Conservation (phyloP, 257 asterid genomes). For the Penstemon barbatus region DNA sequence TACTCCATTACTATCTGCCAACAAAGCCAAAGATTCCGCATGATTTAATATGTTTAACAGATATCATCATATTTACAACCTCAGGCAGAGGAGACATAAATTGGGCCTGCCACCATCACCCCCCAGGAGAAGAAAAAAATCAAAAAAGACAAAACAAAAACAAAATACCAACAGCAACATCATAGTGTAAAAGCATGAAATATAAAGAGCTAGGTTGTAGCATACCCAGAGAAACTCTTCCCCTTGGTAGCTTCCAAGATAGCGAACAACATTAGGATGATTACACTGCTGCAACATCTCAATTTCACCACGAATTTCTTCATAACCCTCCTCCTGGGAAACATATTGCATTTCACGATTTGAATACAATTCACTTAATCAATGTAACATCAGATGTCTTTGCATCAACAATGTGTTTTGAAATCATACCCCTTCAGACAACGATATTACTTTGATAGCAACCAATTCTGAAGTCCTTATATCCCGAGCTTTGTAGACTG, state of each 20-base stretch:
- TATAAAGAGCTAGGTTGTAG: constrained; percentile 15
- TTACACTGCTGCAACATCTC: constrained; percentile 99
- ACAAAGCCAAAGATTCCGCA: constrained; percentile 31
- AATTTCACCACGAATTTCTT: constrained; percentile 94
- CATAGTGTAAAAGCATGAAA: constrained; percentile 6
- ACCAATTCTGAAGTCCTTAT: constrained; percentile 84
- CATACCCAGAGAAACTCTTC: constrained; percentile 98
- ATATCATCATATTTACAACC: constrained; percentile 21
- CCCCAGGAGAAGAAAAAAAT: constrained; percentile 13
- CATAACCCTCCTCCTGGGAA: constrained; percentile 95
- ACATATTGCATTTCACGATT: constrained; percentile 21
- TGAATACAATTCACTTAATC: constrained; percentile 8
- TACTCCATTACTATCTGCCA: constrained; percentile 99
- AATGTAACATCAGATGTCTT: constrained; percentile 10
- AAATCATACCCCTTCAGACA: constrained; percentile 86
- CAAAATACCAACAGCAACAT: constrained; percentile 1
- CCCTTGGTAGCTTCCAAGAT: constrained; percentile 97
- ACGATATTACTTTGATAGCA: constrained; percentile 95
- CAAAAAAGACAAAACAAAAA: no score
- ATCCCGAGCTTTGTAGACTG: constrained; percentile 97
- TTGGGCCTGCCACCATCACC: constrained; percentile 14
- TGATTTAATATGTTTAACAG: constrained; percentile 15
- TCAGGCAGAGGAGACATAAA: constrained; percentile 7
- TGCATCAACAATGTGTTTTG: constrained; percentile 3
- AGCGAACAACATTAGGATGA: constrained; percentile 99